phyloP scores from a whole-genome alignment of 805 yeast species.

The Yueomyces sp. region DNA sequence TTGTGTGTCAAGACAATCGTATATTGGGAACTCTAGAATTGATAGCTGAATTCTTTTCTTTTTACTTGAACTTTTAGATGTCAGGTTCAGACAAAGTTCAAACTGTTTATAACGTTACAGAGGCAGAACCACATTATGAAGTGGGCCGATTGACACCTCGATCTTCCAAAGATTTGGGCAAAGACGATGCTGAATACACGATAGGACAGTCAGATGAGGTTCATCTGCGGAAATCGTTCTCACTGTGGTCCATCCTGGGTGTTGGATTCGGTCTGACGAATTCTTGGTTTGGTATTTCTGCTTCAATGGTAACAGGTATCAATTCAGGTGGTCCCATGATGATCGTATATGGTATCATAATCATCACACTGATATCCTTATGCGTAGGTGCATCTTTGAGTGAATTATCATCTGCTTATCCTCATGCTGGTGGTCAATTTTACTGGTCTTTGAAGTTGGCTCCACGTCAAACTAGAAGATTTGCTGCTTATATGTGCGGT shows the following conservation, averaged over 20 bases:
- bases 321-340: constrained; percentile 48
- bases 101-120: background rate
- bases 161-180: background rate
- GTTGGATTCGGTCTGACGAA: constrained; percentile 52
- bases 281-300: constrained; percentile 55
- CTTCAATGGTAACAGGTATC: constrained; percentile 43
- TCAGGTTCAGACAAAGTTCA: background rate
- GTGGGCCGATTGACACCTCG: background rate
- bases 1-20: too few relatives aligned
- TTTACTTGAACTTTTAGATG: too few relatives aligned
- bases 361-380: constrained; percentile 35
- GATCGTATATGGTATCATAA: constrained; percentile 44
- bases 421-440: constrained; percentile 54
- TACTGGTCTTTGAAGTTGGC: constrained; percentile 48
- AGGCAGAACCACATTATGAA: background rate
- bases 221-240: constrained; percentile 29
- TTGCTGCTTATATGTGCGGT: constrained; percentile 48
- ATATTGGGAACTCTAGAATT: too few relatives aligned
- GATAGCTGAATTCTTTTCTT: too few relatives aligned
- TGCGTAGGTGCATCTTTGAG: constrained; percentile 40
- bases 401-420: constrained; percentile 43
- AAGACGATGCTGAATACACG: background rate
- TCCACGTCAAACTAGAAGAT: constrained; percentile 29
- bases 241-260: constrained; percentile 39
- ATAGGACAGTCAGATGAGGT: constrained; percentile 11